These are phyloP conservation scores for Ganoderma sinense DNA, from an alignment of 1,284 basidiomycete genomes.

Conservation along the genomic window DNA sequence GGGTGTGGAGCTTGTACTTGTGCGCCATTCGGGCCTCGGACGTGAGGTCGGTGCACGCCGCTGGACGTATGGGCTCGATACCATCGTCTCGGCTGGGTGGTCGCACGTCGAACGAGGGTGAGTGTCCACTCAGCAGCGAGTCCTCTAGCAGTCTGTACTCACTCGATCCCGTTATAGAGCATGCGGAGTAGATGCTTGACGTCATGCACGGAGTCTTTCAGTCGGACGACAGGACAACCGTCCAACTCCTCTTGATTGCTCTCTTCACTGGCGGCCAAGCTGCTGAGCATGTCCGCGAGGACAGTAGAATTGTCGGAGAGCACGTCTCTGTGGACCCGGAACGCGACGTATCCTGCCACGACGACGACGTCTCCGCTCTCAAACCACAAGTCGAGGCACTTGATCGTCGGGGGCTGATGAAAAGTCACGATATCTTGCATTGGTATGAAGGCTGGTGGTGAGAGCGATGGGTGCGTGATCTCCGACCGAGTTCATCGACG, in stretches of 20 bases:
- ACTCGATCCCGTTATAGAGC: background rate
- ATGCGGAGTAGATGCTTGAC: background rate
- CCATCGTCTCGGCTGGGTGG: background rate
- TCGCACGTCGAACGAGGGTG: background rate
- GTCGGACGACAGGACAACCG: background rate
- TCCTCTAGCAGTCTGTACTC: background rate
- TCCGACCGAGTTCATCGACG: background rate
- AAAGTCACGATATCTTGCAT: background rate
- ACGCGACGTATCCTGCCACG: background rate
- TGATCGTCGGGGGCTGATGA: background rate
- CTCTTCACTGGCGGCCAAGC: background rate
- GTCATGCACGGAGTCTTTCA: constrained; percentile 2
- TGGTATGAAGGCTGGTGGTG: background rate
- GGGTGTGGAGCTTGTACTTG: background rate
- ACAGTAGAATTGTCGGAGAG: constrained; percentile 6
- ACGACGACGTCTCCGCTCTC: background rate
- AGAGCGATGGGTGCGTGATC: background rate
- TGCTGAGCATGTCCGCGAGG: constrained; percentile 8
- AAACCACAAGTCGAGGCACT: background rate
- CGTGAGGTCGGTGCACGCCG: background rate
- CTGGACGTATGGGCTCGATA: background rate
- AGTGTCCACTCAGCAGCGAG: background rate
- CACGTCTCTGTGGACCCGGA: constrained; percentile 9
- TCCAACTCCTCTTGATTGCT: background rate
- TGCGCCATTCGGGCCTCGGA: background rate